Evolutionary conservation across 345 rosid species (phyloP), one percentile per base, ranked within the genome.

Genomic region (Adansonia digitata): DNA sequence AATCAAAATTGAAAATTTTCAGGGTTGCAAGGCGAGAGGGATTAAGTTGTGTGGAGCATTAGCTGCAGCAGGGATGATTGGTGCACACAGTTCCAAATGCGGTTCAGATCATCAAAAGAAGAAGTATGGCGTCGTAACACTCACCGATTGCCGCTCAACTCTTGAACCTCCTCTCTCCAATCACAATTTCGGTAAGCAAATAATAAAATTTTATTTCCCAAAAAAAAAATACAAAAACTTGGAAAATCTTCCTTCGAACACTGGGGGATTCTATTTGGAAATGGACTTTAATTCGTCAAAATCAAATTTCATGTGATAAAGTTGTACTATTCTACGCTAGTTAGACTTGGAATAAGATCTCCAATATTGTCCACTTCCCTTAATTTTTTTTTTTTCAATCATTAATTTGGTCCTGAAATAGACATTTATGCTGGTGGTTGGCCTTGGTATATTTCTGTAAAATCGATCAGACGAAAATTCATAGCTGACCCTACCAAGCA

Each of bases 131-230:
- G 60, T 80, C 1, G 72, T 73, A 8, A 80, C 83, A 0, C 72
- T 81, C 26, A 62, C 60, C 7, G 81, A 84, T 20, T 79, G 87
- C 43, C 80, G 84, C 17, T 74, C 87, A 20, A n/a, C 72, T 49
- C 83, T 84, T 27, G 78, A 79, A 17, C 87, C 87, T 14, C 49
- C 84, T 37, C 87, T 84, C n/a, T 74, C 84, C 7, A 5, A 37
- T 63, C 81, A 77, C 74, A 45, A 75, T 53, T 79, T 77, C 20
- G 87, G 86, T 84, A 81, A 62, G 66, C 37, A n/a, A 35, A 11
- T 22, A 8, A 9, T 10, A 1, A 10, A 10, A 55, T 55, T 24
- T 11, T 6, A 55, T 22, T 2, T 26, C 59, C 59, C 8, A 53
- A 53, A 53, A n/a, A n/a, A n/a, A n/a, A n/a, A n/a, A n/a, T n/a